These are phyloP conservation scores for Cucurbita ficifolia DNA, from an alignment of 306 rosid species.

Conservation along the genomic window DNA sequence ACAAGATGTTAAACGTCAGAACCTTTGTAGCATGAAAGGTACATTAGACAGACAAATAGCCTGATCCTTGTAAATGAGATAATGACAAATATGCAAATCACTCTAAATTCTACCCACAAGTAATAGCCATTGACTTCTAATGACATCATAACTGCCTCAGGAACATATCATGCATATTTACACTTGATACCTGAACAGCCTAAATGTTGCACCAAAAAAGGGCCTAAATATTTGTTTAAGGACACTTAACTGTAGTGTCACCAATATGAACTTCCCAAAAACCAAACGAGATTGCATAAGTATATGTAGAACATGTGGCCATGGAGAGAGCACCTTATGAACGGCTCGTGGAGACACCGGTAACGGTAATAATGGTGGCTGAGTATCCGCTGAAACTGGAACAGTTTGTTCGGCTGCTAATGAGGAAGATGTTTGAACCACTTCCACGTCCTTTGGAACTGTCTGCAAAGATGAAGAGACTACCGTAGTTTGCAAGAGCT, in stretches of 20 bases:
- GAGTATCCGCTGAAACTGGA: slow-evolving; percentile 34
- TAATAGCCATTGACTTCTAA: not conserved
- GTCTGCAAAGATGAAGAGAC: slow-evolving; percentile 40
- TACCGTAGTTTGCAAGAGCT: slow-evolving; percentile 47
- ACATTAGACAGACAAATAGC: not conserved
- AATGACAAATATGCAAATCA: not conserved
- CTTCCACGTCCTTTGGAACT: slow-evolving; percentile 67
- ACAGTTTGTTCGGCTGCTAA: slow-evolving; percentile 24
- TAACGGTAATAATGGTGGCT: slow-evolving; percentile 76
- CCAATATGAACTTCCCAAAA: not conserved
- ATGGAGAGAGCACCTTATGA: slow-evolving; percentile 29
- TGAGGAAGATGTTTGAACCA: slow-evolving; percentile 48
- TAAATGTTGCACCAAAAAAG: not conserved
- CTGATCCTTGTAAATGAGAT: not conserved
- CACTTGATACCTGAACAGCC: not conserved
- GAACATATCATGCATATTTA: not conserved
- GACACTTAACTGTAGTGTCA: not conserved
- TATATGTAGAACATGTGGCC: not conserved
- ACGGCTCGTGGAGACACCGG: slow-evolving; percentile 35
- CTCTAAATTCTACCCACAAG: not conserved
- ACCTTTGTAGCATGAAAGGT: not conserved
- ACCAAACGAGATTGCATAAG: not conserved
- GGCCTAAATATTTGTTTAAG: not conserved
- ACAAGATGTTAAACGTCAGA: not conserved
- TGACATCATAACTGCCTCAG: not conserved